A percentile compares a stretch with the other conserved stretches of the same genome.
phyloP scores from a whole-genome alignment of 1,139 yeast species.

The Debaryomyces sp. region DNA sequence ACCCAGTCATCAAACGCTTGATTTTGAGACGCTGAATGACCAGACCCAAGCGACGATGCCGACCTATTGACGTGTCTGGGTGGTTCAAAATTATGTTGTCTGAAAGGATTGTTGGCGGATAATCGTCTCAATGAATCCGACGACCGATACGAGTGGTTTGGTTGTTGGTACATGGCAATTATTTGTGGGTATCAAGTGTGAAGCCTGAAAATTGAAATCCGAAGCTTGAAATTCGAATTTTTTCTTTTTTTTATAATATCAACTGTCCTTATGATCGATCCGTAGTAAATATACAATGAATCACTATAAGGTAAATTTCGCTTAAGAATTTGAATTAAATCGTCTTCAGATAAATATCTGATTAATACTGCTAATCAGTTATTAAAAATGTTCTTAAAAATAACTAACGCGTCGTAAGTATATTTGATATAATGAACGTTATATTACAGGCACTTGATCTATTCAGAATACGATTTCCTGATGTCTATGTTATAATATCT shows the following conservation, averaged over 20 bases:
- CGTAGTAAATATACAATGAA: neutral
- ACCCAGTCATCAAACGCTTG: constrained; percentile 54
- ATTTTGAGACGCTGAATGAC: constrained; percentile 13
- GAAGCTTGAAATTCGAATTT: neutral
- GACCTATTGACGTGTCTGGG: constrained; percentile 9
- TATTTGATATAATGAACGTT: neutral
- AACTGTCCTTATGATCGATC: neutral
- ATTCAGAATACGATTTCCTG: neutral
- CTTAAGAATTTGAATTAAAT: neutral
- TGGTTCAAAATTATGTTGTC: constrained; percentile 22
- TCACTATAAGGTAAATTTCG: neutral
- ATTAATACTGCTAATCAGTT: neutral
- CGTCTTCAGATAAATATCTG: neutral
- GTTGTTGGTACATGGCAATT: constrained; percentile 42
- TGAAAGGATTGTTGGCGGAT: constrained; percentile 63
- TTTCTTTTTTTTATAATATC: neutral
- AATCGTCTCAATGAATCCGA: constrained; percentile 49
- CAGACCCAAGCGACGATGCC: constrained; percentile 8
- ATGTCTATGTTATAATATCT: neutral
- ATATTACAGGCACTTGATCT: neutral
- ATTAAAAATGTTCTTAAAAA: neutral
- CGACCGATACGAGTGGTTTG: constrained; percentile 37
- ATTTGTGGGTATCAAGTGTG: neutral
- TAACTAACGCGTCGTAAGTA: neutral
- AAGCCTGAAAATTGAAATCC: neutral